phyloP scores from a whole-genome alignment of 345 rosid species.

The Acer campestre region DNA sequence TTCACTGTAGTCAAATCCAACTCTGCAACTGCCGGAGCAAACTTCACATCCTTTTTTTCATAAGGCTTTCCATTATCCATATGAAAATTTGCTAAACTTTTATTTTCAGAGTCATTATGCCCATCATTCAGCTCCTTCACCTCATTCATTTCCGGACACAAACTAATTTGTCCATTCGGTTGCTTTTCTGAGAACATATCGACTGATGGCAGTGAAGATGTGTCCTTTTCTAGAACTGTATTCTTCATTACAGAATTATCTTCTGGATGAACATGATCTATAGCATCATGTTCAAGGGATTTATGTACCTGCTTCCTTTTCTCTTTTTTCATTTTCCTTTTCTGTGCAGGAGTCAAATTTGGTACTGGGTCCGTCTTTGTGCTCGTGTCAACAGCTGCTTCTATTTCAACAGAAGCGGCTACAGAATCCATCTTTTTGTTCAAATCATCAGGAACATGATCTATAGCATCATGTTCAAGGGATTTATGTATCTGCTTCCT shows the following conservation, averaged over 20 bases:
- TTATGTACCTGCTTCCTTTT: slow-evolving; percentile 9
- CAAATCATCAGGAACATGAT: not conserved
- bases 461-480: not conserved
- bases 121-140: not conserved
- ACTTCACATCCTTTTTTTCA: slow-evolving; percentile 14
- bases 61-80: not conserved
- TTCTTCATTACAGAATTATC: not conserved
- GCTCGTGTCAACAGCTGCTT: not conserved
- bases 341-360: not conserved
- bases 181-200: not conserved
- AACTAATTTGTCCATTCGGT: not conserved
- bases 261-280: not conserved
- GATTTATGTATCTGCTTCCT: not conserved
- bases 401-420: not conserved
- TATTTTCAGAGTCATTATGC: too few relatives aligned
- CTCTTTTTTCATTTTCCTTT: slow-evolving; percentile 12
- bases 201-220: not conserved
- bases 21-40: slow-evolving; percentile 5
- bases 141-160: slow-evolving; percentile 3
- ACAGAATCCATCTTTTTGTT: not conserved
- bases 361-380: not conserved
- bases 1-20: not conserved
- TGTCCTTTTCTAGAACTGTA: slow-evolving; percentile 5
- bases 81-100: not conserved
- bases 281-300: not conserved